Base-by-base conservation (phyloP, 1,284 basidiomycete species). In the Apiotrichum siamense region DNA sequence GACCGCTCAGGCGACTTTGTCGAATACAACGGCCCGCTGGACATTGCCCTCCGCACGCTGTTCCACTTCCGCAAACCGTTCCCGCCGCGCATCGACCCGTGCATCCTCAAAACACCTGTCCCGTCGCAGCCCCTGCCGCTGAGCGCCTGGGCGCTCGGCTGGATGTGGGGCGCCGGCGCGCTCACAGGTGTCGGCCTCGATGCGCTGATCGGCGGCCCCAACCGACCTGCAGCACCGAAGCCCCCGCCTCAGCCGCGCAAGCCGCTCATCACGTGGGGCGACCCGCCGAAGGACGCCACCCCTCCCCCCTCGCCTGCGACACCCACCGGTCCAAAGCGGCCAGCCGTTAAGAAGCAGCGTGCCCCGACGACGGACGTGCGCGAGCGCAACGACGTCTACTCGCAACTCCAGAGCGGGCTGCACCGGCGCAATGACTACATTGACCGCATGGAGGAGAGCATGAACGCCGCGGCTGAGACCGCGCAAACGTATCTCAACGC, bases 31-130 rank as follows among this genome's bases (percentile, higher is more conserved):
- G 58, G 60, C 3, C 72, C 73, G 5, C 50, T 70, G 18, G 70
- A 72, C 47, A 69, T 76, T 37, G 57, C 69, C 25, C 63, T 75
- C 9, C 65, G 68, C n/a, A 75, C 74, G 4, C 55, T 76, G n/a
- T 74, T 76, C 67, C 60, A 71, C 50, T 69, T 71, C 57, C 64
- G 69, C 40, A 75, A 75, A 58, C 73, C 74, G 5, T 62, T 70
- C 27, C 67, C 68, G 5, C 73, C 74, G 0, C 56, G 70, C 17
- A 46, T 72, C 15, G 71, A 72, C 47, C 69, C 70, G 11, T 66
- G 64, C 33, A 46, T 52, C 1, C 37, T 65, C 36, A 70, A 67
- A 37, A 57, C 52, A 18, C 56, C 64, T 1, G 39, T 71, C 1
- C 68, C 70, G 7, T 37, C 67, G 4, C 70, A 73, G 38, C 74